Percentiles rank a stretch among this genome's conserved stretches.
phyloP scores from a whole-genome alignment of 1,284 basidiomycete species.

The Pseudozyma hubeiensis region DNA sequence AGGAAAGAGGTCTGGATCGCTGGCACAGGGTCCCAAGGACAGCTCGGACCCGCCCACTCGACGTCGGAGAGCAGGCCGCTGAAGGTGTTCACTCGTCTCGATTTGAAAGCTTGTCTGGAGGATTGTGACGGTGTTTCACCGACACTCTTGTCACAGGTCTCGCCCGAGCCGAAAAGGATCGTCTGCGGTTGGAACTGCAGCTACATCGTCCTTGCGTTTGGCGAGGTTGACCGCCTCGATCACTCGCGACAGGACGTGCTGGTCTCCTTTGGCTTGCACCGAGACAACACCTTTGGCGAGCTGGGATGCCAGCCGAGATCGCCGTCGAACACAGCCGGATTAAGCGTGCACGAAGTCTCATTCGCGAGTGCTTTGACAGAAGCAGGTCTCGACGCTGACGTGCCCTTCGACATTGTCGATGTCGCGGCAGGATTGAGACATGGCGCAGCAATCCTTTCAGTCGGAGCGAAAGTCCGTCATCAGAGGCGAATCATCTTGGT shows the following conservation, averaged over 20 bases:
- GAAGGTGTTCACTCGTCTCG: constrained; percentile 16
- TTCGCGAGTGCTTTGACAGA: constrained; percentile 16
- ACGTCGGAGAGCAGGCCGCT: constrained; percentile 1
- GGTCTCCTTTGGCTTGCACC: constrained; percentile 32
- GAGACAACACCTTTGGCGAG: constrained; percentile 42
- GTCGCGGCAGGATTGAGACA: constrained; percentile 38
- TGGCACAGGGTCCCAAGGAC: constrained; percentile 31
- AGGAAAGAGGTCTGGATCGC: constrained; percentile 23
- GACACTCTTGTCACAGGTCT: not conserved
- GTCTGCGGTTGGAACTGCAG: constrained; percentile 49
- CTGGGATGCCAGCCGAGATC: constrained; percentile 13
- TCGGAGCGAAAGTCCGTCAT: not conserved
- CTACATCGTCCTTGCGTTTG: constrained; percentile 27
- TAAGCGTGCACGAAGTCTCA: constrained; percentile 25
- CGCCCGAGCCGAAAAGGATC: constrained; percentile 15
- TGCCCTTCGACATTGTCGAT: constrained; percentile 10
- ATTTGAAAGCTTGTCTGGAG: constrained; percentile 9
- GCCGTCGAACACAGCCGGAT: not conserved
- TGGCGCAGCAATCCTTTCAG: constrained; percentile 16
- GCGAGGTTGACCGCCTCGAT: too few species aligned
- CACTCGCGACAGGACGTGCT: constrained; percentile 13
- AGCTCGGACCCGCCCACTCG: constrained; percentile 21
- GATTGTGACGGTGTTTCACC: not conserved
- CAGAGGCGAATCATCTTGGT: constrained; percentile 11
- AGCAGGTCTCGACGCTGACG: constrained; percentile 8